Percentiles rank a stretch among this genome's conserved stretches.
phyloP scores from a whole-genome alignment of 441 rosid species.

The Omphalea diandra region DNA sequence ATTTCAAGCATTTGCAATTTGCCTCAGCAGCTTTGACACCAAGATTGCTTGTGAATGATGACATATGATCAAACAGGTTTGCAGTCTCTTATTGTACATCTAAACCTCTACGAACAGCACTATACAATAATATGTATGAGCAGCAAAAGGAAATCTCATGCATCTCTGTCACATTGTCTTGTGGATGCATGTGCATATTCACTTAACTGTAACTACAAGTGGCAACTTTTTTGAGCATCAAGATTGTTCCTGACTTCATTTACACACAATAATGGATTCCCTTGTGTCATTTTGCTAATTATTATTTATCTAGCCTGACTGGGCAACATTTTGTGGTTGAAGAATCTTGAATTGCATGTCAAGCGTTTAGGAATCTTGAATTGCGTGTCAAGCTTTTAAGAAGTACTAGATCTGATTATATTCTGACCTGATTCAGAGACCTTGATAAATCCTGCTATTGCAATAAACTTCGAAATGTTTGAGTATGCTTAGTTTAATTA shows the following conservation, averaged over 20 bases:
- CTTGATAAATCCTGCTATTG: background rate
- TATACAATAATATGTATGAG: background rate
- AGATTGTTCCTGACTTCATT: background rate
- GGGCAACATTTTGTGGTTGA: background rate
- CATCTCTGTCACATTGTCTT: background rate
- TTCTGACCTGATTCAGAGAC: background rate
- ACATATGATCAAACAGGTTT: constrained; percentile 8
- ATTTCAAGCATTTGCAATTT: constrained; percentile 93
- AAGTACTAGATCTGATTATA: background rate
- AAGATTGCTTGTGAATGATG: constrained; percentile 93
- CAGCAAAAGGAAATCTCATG: background rate
- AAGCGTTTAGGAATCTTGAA: background rate
- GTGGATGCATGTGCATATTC: background rate
- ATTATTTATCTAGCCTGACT: background rate
- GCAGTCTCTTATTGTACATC: background rate
- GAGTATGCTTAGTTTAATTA: background rate
- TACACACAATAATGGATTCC: background rate
- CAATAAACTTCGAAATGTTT: background rate
- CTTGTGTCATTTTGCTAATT: background rate
- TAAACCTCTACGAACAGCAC: background rate
- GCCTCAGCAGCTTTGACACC: constrained; percentile 98
- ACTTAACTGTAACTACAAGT: background rate
- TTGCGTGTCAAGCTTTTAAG: background rate
- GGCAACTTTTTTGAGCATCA: background rate
- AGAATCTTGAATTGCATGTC: background rate